These are phyloP conservation scores for Pterocarpus macrocarpus DNA, from an alignment of 306 rosid species.

Conservation along the genomic window DNA sequence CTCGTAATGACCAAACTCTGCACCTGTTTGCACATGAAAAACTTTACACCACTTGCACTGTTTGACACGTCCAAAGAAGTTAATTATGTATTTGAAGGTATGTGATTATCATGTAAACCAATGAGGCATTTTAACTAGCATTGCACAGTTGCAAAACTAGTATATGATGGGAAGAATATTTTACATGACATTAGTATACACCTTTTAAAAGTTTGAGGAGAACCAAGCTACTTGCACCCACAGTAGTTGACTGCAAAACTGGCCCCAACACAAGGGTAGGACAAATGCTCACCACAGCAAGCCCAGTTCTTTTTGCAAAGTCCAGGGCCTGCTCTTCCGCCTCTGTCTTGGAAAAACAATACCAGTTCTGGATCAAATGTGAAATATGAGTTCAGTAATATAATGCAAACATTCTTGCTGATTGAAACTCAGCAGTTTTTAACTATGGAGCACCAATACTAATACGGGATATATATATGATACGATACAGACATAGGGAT, in stretches of 20 bases:
- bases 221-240: slow-evolving; percentile 66
- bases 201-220: slow-evolving; percentile 67
- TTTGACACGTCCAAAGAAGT: slow-evolving; percentile 5
- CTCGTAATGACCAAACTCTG: not conserved
- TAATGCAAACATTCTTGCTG: not conserved
- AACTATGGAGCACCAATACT: too few relatives aligned
- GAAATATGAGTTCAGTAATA: not conserved
- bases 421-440: not conserved
- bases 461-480: too few relatives aligned
- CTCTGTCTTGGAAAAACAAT: slow-evolving; percentile 73
- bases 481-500: too few relatives aligned
- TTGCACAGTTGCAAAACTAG: slow-evolving; percentile 1
- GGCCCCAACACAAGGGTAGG: slow-evolving; percentile 68
- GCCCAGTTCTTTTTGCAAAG: slow-evolving; percentile 65
- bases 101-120: not conserved
- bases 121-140: slow-evolving; percentile 14
- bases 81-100: not conserved
- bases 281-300: slow-evolving; percentile 63
- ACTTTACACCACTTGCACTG: not conserved
- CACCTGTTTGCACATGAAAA: slow-evolving; percentile 14
- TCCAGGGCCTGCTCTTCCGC: slow-evolving; percentile 76
- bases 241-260: slow-evolving; percentile 61
- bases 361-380: slow-evolving; percentile 73
- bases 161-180: slow-evolving; percentile 7
- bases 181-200: slow-evolving; percentile 25